Evolutionary conservation across 2,329 filamentous ascomycete genomes (phyloP).

Genomic region (Exophiala xenobiotica): DNA sequence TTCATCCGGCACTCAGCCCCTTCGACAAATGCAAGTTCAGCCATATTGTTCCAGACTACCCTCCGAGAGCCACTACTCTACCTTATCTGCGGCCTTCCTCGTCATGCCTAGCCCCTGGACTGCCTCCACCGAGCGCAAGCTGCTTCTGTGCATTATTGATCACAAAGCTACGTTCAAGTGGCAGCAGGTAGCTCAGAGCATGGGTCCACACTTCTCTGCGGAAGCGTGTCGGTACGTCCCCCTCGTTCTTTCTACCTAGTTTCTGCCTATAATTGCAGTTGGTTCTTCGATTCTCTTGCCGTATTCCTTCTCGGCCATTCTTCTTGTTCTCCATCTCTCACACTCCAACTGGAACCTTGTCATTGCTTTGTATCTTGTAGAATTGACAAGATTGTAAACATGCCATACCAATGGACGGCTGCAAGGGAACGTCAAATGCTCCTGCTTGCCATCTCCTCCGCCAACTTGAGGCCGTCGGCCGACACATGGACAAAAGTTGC

Average conservation of each 20-base stretch:
- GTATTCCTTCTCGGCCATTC: not conserved
- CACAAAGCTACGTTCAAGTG: conserved; percentile 21
- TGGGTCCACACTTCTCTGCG: conserved; percentile 23
- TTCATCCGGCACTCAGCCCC: not conserved
- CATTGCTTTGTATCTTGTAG: not conserved
- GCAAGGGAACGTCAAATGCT: conserved; percentile 25
- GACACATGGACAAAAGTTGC: conserved; percentile 31
- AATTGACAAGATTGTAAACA: not conserved
- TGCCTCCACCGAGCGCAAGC: conserved; percentile 17
- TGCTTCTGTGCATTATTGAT: conserved; percentile 26
- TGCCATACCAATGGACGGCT: conserved; percentile 26
- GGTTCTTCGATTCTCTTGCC: conserved; percentile 4
- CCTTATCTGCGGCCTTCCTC: not conserved
- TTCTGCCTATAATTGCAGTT: conserved; percentile 7
- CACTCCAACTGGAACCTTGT: not conserved
- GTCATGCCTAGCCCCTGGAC: conserved; percentile 20
- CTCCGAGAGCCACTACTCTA: not conserved
- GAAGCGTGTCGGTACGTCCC: conserved; percentile 26
- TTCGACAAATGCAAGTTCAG: not conserved
- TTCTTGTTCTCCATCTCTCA: conserved; percentile 3
- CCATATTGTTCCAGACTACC: not conserved
- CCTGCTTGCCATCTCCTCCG: conserved; percentile 20
- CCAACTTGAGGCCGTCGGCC: conserved; percentile 22
- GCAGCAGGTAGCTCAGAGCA: conserved; percentile 17
- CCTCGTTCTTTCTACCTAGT: not conserved